phyloP scores from a whole-genome alignment of 139 green algal genomes.

The Ettlia oleoabundans region DNA sequence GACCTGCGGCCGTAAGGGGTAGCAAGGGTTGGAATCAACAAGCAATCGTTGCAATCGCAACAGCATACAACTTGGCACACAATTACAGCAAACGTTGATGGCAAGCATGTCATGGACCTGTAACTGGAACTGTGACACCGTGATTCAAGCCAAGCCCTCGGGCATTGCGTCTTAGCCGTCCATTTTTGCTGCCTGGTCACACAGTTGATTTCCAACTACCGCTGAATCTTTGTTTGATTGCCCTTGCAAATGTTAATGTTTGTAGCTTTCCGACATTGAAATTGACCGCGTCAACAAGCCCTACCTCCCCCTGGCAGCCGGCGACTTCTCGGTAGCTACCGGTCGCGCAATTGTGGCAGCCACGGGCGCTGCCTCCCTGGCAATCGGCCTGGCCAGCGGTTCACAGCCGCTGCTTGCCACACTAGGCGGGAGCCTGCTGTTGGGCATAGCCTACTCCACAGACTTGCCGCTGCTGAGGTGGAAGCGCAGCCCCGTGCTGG shows the following conservation, averaged over 20 bases:
- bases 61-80: too few species aligned
- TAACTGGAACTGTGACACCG: too few species aligned
- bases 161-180: too few species aligned
- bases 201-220: too few species aligned
- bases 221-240: too few species aligned
- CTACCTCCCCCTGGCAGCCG: conserved; percentile 92
- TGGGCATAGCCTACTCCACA: conserved; percentile 90
- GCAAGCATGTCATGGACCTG: too few species aligned
- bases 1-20: too few species aligned
- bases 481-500: conserved; percentile 89
- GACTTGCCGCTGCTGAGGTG: conserved; percentile 91
- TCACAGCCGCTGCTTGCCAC: conserved; percentile 78
- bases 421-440: conserved; percentile 69
- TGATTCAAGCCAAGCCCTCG: too few species aligned
- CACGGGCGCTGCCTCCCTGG: conserved; percentile 36
- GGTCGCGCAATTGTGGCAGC: conserved; percentile 30
- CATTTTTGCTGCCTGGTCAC: too few species aligned
- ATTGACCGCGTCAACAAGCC: conserved; percentile 94
- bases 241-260: too few species aligned
- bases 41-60: too few species aligned
- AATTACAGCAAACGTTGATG: too few species aligned
- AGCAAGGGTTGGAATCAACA: background rate
- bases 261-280: conserved; percentile 51
- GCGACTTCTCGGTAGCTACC: conserved; percentile 76
- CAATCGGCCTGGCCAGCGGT: conserved; percentile 48